These are phyloP conservation scores for Ramichloridium luteum DNA, from an alignment of 2,329 filamentous ascomycete species.

Conservation along the genomic window DNA sequence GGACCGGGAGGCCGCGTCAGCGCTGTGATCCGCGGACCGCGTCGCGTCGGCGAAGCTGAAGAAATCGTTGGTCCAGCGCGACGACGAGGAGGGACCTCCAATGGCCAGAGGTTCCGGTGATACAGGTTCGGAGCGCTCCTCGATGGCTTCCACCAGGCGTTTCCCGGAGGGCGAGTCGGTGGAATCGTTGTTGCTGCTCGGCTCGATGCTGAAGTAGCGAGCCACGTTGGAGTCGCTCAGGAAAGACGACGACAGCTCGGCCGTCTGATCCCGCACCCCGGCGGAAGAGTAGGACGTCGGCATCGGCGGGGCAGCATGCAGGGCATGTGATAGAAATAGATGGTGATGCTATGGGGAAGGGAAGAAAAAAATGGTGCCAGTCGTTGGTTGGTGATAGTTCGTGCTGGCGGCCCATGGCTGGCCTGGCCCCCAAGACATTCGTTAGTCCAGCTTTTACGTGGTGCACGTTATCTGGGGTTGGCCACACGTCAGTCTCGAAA, in stretches of 20 bases:
- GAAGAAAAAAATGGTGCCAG: too few relatives aligned
- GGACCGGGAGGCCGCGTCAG: neutral
- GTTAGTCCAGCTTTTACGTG: too few relatives aligned
- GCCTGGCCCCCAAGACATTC: too few relatives aligned
- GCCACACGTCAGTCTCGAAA: too few relatives aligned
- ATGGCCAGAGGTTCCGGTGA: slow-evolving; percentile 18
- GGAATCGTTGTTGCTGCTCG: neutral
- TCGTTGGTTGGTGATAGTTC: too few relatives aligned
- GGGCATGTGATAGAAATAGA: too few relatives aligned
- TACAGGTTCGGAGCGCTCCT: slow-evolving; percentile 24
- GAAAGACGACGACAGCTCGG: slow-evolving; percentile 27
- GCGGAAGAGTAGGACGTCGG: slow-evolving; percentile 30
- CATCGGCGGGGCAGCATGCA: too few relatives aligned
- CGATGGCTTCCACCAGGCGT: slow-evolving; percentile 18
- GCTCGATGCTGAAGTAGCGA: slow-evolving; percentile 12
- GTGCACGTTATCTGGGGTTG: too few relatives aligned
- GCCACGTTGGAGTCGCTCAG: slow-evolving; percentile 24
- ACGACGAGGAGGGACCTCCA: slow-evolving; percentile 1
- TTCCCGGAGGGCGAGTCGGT: neutral
- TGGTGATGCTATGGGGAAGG: too few relatives aligned
- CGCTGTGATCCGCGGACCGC: too few relatives aligned
- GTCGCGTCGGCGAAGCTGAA: slow-evolving; percentile 4
- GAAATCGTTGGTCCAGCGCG: slow-evolving; percentile 7
- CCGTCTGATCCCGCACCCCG: slow-evolving; percentile 28
- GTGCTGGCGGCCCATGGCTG: too few relatives aligned